Evolutionary conservation across 768 basidiomycete species (phyloP), one percentile per base, ranked within the genome.

Genomic region (Panaeolus cyanescens): DNA sequence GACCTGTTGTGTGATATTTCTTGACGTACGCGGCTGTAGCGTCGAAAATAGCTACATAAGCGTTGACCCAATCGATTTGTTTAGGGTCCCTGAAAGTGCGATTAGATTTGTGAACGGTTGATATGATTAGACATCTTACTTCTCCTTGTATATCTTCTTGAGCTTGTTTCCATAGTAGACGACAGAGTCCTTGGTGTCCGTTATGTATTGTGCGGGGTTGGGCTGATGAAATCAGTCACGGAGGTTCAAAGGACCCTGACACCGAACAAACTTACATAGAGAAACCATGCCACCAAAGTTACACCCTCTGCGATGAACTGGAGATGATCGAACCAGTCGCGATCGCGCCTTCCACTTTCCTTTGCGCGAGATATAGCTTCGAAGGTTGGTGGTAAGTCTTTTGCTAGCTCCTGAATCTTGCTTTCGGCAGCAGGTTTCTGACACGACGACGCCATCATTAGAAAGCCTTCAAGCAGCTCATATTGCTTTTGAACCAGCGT

Each of bases 61-160:
- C 78, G 62, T 85, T 87, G 12, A 91, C 91, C 96, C 96, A 99
- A 70, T 95, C 93, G 15, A 87, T 83, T 66, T 96, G 95, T 66
- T 88, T 90, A 10, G 87, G 77, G 70, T 98, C 91, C 71, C 96
- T 98, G 67, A 32, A 36, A 61, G 42, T 19, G 32, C 17, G 20
- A 54, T 67, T 28, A 72, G 19, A 9, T 53, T 37, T 56, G 55
- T 30, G 56, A 42, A 54, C 40, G n/a, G n/a, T 30, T 40, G 37
- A 36, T 53, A 22, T n/a, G n/a, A n/a, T n/a, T 2, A n/a, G 20
- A 42, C 42, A 34, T 64, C 91, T 60, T 62, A 95, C 96, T 93
- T 93, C 6, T 93, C 92, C 73, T 94, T 99, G 82, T 84, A 93
- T 64, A 96, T 93, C 74, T 95, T 93, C 75, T 95, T 88, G 50